Evolutionary conservation across 192 early-diverging fungal genomes (phyloP), one percentile per base, ranked within the genome.

Genomic region (Coemansia sp.): DNA sequence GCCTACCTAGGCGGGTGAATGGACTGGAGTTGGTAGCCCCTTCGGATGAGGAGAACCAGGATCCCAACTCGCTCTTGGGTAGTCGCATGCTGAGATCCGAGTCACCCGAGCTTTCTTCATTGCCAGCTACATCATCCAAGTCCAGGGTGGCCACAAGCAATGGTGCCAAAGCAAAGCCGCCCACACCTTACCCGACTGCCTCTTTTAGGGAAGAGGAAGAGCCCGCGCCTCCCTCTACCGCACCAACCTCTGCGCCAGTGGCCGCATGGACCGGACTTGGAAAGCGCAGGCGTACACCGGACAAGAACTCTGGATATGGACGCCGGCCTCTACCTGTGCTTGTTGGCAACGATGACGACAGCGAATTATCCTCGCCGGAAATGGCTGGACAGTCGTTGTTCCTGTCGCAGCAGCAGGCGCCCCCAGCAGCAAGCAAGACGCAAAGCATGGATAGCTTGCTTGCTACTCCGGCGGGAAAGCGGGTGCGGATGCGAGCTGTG

Each of bases 211-310:
- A 47, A 21, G 28, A 47, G 34, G 28, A 39, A 2, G 58, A 67
- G 58, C 47, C 21, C 4, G 37, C 47, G 20, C 43, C 18, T 35
- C 38, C 37, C 10, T 6, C 42, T 2, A 6, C 25, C 1, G 25
- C 43, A 38, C 57, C 57, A 7, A 38, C 36, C 1, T 4, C 36
- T 0, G 25, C 42, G 47, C 57, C 57, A 7, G 37, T 28, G 14
- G 25, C 42, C 9, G 16, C 33, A 2, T 61, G 70, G 64, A 45
- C 20, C 14, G 71, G 61, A 18, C 69, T 70, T 33, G 73, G 78
- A 43, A 82, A 82, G 74, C 79, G 79, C 37, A 68, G 79, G 34
- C 74, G 79, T 53, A 56, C 56, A 11, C 56, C 53, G 31, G 53
- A 37, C 65, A 60, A 42, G 25, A 52, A 34, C 18, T 35, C 64